Conservation (phyloP, 2,329 filamentous ascomycete species). For the Aspergillus sp. region DNA sequence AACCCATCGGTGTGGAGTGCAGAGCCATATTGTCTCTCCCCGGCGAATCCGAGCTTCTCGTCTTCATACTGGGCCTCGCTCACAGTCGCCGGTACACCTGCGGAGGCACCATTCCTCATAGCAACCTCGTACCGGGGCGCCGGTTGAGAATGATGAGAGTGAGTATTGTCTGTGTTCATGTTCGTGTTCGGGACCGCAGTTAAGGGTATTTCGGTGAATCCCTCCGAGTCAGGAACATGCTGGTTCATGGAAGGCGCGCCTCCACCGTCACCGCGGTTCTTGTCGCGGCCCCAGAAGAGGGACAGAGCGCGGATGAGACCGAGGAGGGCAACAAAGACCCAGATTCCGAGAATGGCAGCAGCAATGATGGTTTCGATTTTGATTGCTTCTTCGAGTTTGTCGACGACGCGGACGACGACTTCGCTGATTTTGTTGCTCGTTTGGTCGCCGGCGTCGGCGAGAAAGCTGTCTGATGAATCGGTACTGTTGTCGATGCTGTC, state of each 20-base stretch:
- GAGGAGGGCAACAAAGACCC: conserved; percentile 70
- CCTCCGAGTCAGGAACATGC: conserved; percentile 13
- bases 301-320: conserved; percentile 64
- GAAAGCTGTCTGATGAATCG: conserved; percentile 60
- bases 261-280: conserved; percentile 58
- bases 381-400: conserved; percentile 63
- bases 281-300: conserved; percentile 57
- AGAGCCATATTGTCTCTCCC: conserved; percentile 29
- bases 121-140: conserved; percentile 22
- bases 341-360: conserved; percentile 66
- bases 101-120: conserved; percentile 6
- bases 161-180: conserved; percentile 12
- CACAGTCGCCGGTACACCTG: neutral
- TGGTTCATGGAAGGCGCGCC: conserved; percentile 20
- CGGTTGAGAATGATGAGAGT: conserved; percentile 10
- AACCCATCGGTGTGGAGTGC: conserved; percentile 23
- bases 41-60: conserved; percentile 41
- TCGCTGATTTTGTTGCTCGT: conserved; percentile 77
- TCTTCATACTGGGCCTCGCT: conserved; percentile 23
- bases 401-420: conserved; percentile 66
- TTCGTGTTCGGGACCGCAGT: conserved; percentile 20
- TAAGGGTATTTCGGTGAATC: conserved; percentile 36
- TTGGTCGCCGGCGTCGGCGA: conserved; percentile 68
- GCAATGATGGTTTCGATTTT: conserved; percentile 77
- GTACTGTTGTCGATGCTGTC: conserved; percentile 46